phyloP scores from a whole-genome alignment of 345 rosid genomes.

The Hevea brasiliensis region DNA sequence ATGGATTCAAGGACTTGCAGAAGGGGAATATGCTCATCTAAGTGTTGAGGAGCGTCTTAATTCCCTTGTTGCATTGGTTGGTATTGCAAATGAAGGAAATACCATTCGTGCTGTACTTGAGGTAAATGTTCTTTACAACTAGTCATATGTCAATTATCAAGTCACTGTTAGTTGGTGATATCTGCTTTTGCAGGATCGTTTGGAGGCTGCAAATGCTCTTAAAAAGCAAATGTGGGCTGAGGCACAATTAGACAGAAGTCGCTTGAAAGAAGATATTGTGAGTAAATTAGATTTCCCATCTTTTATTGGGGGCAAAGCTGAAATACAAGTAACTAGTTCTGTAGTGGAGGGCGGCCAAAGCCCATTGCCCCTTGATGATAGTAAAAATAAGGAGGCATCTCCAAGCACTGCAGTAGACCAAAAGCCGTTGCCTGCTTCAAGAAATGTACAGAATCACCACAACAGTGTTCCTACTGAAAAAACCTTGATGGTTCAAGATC shows the following conservation, averaged over 20 bases:
- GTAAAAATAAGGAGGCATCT: slow-evolving; percentile 49
- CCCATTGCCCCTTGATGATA: slow-evolving; percentile 39
- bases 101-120: slow-evolving; percentile 84
- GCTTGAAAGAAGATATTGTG: slow-evolving; percentile 65
- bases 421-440: slow-evolving; percentile 44
- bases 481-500: slow-evolving; percentile 45
- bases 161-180: slow-evolving; percentile 22
- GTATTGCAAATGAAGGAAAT: slow-evolving; percentile 94
- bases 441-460: slow-evolving; percentile 46
- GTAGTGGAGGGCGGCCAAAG: slow-evolving; percentile 48
- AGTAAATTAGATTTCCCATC: slow-evolving; percentile 56
- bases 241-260: slow-evolving; percentile 88
- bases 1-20: slow-evolving; percentile 92
- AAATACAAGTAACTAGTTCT: slow-evolving; percentile 42
- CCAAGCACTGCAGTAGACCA: slow-evolving; percentile 53
- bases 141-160: slow-evolving; percentile 8
- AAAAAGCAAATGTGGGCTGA: slow-evolving; percentile 99
- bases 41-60: slow-evolving; percentile 92
- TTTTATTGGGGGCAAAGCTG: slow-evolving; percentile 47
- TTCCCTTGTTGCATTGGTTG: slow-evolving; percentile 80
- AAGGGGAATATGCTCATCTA: slow-evolving; percentile 92
- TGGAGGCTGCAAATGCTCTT: slow-evolving; percentile 96
- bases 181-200: slow-evolving; percentile 67
- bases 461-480: slow-evolving; percentile 47
- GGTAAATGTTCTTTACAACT: slow-evolving; percentile 43